These are phyloP conservation scores for Yamadazyma sp. DNA, from an alignment of 805 yeast genomes.

Conservation along the genomic window DNA sequence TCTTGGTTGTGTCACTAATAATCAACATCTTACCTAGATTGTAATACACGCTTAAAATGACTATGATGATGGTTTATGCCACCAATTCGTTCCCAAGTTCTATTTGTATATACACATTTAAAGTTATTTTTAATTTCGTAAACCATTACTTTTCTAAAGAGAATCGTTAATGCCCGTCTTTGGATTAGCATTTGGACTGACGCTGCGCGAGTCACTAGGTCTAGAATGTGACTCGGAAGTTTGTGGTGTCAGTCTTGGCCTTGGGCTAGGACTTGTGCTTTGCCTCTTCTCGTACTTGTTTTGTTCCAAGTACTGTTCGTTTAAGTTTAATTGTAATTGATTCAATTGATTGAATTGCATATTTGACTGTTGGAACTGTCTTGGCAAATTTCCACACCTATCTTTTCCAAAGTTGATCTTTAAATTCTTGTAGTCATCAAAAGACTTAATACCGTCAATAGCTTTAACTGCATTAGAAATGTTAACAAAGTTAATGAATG, in stretches of 20 bases:
- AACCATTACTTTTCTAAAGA: constrained; percentile 11
- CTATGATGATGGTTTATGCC: too few species aligned
- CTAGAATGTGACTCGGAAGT: constrained; percentile 6
- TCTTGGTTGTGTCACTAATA: constrained; percentile 32
- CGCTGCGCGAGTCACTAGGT: constrained; percentile 5
- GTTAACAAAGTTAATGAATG: constrained; percentile 87
- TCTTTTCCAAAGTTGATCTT: constrained; percentile 92
- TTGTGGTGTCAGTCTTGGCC: constrained; percentile 4
- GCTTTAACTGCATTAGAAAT: constrained; percentile 91
- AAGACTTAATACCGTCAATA: constrained; percentile 83
- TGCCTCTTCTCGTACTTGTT: constrained; percentile 3
- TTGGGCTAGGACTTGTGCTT: constrained; percentile 5
- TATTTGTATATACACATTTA: neutral
- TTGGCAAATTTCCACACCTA: constrained; percentile 91
- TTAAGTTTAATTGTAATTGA: constrained; percentile 11
- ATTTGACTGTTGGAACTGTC: constrained; percentile 54
- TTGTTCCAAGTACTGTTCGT: constrained; percentile 13
- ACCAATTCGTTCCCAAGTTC: neutral
- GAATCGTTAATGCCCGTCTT: constrained; percentile 4
- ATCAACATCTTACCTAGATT: constrained; percentile 38
- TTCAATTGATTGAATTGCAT: constrained; percentile 11
- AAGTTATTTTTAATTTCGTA: constrained; percentile 6
- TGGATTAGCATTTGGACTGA: constrained; percentile 5
- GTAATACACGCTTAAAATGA: too few species aligned
- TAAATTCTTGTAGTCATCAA: constrained; percentile 59